Evolutionary conservation across 164 flowering plant species (phyloP).

Genomic region (Magnolia officinalis): DNA sequence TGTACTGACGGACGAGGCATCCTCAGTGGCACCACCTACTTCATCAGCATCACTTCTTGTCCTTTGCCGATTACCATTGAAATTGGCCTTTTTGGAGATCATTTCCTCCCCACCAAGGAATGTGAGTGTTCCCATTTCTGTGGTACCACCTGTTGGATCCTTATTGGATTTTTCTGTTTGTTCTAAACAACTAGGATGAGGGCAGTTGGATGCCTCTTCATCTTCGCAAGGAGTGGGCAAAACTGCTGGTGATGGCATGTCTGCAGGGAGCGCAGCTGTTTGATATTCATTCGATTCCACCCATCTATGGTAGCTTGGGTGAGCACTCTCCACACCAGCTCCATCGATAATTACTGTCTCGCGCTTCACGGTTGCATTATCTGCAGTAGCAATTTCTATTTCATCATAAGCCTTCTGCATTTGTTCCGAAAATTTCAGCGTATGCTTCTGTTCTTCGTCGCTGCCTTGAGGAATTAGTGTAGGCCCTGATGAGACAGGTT

Average conservation of each 20-base stretch:
- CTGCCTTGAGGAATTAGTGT: constrained; percentile 11
- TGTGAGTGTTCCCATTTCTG: constrained; percentile 17
- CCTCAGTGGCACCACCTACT: constrained; percentile 20
- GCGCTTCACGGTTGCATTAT: constrained; percentile 12
- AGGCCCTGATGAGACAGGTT: constrained; percentile 13
- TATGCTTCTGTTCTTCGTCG: constrained; percentile 10
- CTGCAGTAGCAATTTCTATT: neutral
- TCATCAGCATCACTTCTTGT: constrained; percentile 20
- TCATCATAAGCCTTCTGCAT: constrained; percentile 19
- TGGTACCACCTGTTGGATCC: constrained; percentile 6
- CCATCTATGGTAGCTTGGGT: constrained; percentile 8
- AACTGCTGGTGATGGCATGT: constrained; percentile 19
- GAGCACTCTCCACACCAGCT: constrained; percentile 11
- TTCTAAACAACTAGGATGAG: neutral
- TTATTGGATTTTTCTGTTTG: constrained; percentile 12
- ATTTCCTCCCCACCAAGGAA: constrained; percentile 21
- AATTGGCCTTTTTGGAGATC: constrained; percentile 14
- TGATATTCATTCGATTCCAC: neutral
- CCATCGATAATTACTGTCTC: constrained; percentile 10
- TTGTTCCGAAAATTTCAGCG: constrained; percentile 3
- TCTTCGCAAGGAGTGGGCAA: constrained; percentile 9
- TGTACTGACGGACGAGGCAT: constrained; percentile 31
- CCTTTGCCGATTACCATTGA: constrained; percentile 11
- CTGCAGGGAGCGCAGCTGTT: constrained; percentile 13
- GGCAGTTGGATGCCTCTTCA: constrained; percentile 14